Evolutionary conservation across 495 filamentous ascomycete genomes (phyloP), one percentile per base, ranked within the genome.

Genomic region (Lichina pygmaea): DNA sequence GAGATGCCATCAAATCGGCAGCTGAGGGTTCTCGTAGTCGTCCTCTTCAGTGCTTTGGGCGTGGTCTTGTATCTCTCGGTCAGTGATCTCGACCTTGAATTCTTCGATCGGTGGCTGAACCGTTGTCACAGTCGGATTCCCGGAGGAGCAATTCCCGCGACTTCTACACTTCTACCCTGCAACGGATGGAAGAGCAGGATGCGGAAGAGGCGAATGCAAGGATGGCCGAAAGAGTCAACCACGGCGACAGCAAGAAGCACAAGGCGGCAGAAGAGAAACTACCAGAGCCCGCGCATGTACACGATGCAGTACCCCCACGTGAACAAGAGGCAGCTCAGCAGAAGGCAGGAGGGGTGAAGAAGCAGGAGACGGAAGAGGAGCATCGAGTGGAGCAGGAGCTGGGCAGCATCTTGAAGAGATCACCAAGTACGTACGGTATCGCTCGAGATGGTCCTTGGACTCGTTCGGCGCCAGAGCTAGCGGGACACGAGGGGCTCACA

Each of bases 1-100:
- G 64, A 42, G 40, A 86, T 91, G 81, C 71, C 74, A 53, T 81
- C 80, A 0, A 66, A 67, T 52, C 70, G 82, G 47, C 73, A 80
- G 45, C 48, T 81, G 39, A 73, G 72, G 45, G 57, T 73, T 36
- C 55, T 78, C 31, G 62, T 64, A 44, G 61, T 79, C 55, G 56
- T 69, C 33, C 58, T 73, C 44, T 51, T 81, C 46, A 62, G 67
- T 46, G 58, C 65, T 41, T 53, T 80, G 37, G 58, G 78, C 46
- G 59, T 68, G 46, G 61, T 71, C 16, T 62, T 81, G 41, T 81
- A 81, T 58, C 67, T 75, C 52, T 72, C 72, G 51, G 68, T 72
- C 58, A 36, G 54, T 24, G 24, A 4, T 24, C 24, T 51, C 56
- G 46, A 59, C 60, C 47, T 55, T 58, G 13, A 49, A 54, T 0